Evolutionary conservation across 2,329 filamentous ascomycete genomes (phyloP).

Genomic region (Ophiostoma sp.): DNA sequence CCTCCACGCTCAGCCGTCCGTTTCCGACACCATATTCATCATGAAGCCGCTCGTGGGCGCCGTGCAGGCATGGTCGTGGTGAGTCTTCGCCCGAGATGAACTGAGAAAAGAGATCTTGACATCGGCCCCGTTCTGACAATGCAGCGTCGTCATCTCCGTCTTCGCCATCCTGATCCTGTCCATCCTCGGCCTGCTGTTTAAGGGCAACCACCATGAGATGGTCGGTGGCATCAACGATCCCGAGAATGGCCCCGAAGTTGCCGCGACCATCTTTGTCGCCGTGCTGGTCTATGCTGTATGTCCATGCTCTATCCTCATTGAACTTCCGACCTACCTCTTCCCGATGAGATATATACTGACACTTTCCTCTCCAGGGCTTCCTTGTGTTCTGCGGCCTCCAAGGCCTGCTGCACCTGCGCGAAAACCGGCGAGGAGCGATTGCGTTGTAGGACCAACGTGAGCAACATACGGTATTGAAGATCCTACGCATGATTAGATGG

Average conservation of each 20-base stretch:
- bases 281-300: constrained; percentile 87
- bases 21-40: constrained; percentile 40
- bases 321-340: background rate
- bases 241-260: constrained; percentile 73
- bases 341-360: background rate
- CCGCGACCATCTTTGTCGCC: constrained; percentile 81
- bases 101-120: too few species aligned
- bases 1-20: background rate
- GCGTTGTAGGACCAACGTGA: constrained; percentile 53
- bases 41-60: constrained; percentile 96
- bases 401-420: constrained; percentile 79
- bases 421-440: constrained; percentile 81
- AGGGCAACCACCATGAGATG: constrained; percentile 77
- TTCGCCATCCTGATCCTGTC: constrained; percentile 67
- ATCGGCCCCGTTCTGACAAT: background rate
- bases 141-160: constrained; percentile 70
- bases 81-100: too few species aligned
- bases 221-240: constrained; percentile 73
- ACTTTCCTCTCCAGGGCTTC: constrained; percentile 62
- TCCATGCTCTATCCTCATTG: constrained; percentile 35
- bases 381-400: constrained; percentile 90
- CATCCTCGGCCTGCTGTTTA: constrained; percentile 69
- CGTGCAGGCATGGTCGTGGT: constrained; percentile 96
- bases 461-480: constrained; percentile 21
- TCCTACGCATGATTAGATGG: background rate